phyloP scores from a whole-genome alignment of 2,329 filamentous ascomycete genomes.

The Dryadomyces quercus-mongolicae region DNA sequence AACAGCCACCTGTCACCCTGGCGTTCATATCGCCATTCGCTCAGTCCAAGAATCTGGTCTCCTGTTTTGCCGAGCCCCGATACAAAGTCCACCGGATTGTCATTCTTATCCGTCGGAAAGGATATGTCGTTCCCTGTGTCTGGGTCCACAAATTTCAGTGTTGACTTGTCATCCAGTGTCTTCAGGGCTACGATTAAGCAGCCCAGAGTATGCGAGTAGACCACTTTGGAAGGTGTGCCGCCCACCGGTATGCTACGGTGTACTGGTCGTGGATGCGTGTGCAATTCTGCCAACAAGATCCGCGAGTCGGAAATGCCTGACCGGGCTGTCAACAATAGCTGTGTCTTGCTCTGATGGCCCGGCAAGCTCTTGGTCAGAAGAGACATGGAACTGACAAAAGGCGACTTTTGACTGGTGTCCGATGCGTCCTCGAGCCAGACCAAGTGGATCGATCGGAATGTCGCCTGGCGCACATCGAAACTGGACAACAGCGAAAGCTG shows the following conservation, averaged over 20 bases:
- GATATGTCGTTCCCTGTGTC: conserved; percentile 41
- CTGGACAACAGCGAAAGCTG: conserved; percentile 30
- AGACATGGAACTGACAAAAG: conserved; percentile 34
- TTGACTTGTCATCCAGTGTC: conserved; percentile 26
- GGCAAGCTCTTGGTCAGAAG: conserved; percentile 28
- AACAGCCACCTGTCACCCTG: conserved; percentile 48
- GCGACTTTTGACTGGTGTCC: conserved; percentile 31
- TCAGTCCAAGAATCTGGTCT: conserved; percentile 47
- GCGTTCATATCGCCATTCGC: conserved; percentile 51
- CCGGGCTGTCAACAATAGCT: conserved; percentile 31
- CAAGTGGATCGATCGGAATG: conserved; percentile 28
- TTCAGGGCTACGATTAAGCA: conserved; percentile 41
- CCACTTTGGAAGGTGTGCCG: conserved; percentile 36
- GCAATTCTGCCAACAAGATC: conserved; percentile 41
- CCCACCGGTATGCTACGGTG: conserved; percentile 34
- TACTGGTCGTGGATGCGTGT: conserved; percentile 30
- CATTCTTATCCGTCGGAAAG: conserved; percentile 28
- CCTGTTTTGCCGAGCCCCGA: conserved; percentile 42
- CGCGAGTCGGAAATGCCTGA: conserved; percentile 24
- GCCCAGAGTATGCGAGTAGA: conserved; percentile 42
- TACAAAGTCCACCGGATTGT: conserved; percentile 33
- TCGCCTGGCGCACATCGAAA: conserved; percentile 16
- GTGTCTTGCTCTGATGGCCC: conserved; percentile 24
- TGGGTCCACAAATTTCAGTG: conserved; percentile 44
- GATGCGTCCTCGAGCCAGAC: conserved; percentile 41